Evolutionary conservation across 2,329 filamentous ascomycete species (phyloP).

Genomic region (Huntiella bhutanensis): DNA sequence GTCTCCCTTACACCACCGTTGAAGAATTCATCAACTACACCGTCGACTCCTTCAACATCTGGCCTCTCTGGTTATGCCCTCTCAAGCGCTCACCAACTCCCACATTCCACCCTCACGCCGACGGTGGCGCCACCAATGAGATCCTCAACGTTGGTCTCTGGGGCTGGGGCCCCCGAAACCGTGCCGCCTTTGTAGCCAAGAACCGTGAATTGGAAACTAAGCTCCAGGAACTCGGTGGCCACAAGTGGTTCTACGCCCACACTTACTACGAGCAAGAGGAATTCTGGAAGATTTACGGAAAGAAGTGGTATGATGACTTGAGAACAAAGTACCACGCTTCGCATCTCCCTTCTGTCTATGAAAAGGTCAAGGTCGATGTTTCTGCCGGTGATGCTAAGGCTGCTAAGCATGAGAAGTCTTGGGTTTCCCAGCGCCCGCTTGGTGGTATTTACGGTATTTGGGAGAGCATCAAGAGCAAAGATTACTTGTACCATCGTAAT

Average conservation of each 20-base stretch:
- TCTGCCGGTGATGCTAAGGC: constrained; percentile 22
- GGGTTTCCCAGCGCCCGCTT: constrained; percentile 33
- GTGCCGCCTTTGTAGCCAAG: constrained; percentile 41
- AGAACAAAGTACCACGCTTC: constrained; percentile 42
- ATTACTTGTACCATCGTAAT: constrained; percentile 33
- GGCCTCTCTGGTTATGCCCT: constrained; percentile 42
- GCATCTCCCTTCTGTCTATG: constrained; percentile 46
- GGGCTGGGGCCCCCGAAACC: constrained; percentile 49
- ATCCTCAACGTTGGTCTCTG: constrained; percentile 56
- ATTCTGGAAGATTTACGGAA: constrained; percentile 47
- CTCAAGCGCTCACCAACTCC: constrained; percentile 29
- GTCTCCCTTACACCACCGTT: constrained; percentile 32
- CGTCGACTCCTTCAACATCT: constrained; percentile 30
- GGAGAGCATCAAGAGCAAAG: constrained; percentile 37
- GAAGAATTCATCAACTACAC: constrained; percentile 38
- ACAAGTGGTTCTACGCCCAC: constrained; percentile 79
- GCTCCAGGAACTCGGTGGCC: constrained; percentile 48
- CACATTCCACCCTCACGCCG: constrained; percentile 34
- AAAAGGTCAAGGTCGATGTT: constrained; percentile 45
- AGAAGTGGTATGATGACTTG: constrained; percentile 41
- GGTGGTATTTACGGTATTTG: constrained; percentile 40
- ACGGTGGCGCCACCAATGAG: constrained; percentile 14
- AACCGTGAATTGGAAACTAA: constrained; percentile 57
- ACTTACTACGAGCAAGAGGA: constrained; percentile 60
- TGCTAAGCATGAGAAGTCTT: constrained; percentile 22